Percentiles rank a stretch among this genome's conserved stretches.
phyloP scores from a whole-genome alignment of 805 yeast genomes.

The Pichia eremophila region DNA sequence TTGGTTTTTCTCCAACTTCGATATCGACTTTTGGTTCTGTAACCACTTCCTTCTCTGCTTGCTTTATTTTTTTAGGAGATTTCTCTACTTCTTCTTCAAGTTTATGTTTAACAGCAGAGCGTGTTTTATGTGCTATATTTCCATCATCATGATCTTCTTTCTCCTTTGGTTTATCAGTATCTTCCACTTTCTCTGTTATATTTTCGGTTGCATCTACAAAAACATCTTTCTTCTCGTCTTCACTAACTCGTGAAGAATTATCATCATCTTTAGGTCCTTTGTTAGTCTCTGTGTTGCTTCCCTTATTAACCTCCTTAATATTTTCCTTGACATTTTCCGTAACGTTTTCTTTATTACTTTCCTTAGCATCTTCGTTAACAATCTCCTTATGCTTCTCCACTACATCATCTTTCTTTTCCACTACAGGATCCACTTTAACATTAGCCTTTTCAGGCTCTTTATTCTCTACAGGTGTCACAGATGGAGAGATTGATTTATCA shows the following conservation, averaged over 20 bases:
- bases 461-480: not conserved
- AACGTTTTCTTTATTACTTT: too few relatives aligned
- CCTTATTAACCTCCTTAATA: too few relatives aligned
- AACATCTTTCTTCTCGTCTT: conserved; percentile 1
- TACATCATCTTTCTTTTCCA: too few relatives aligned
- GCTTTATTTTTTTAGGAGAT: not conserved
- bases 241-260: not conserved
- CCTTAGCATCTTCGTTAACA: too few relatives aligned
- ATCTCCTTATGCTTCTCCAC: too few relatives aligned
- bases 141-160: not conserved
- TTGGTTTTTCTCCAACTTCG: not conserved
- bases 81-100: not conserved
- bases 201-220: conserved; percentile 7
- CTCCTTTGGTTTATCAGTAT: conserved; percentile 4
- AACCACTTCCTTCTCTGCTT: not conserved
- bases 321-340: too few relatives aligned
- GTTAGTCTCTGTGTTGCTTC: too few relatives aligned
- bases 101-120: not conserved
- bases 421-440: too few relatives aligned
- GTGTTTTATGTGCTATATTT: too few relatives aligned
- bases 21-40: not conserved
- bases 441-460: too few relatives aligned
- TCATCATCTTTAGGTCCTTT: conserved; percentile 1
- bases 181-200: conserved; percentile 2
- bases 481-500: not conserved